Evolutionary conservation across 768 basidiomycete genomes (phyloP).

Genomic region (Leucosporidium scottii): DNA sequence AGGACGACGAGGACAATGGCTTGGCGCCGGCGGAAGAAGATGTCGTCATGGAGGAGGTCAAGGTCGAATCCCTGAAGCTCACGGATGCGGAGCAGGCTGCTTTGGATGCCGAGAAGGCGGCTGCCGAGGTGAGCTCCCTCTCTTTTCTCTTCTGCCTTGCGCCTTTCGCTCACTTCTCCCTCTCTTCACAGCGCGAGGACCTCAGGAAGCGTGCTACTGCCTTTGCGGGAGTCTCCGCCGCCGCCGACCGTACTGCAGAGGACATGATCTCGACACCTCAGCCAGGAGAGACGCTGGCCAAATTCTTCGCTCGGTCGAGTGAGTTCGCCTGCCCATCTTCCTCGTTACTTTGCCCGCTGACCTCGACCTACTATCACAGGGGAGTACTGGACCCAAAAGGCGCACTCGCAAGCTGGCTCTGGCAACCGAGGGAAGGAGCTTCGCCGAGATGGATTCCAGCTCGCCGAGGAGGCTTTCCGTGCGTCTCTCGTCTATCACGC

Average conservation of each 20-base stretch:
- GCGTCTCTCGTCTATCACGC: too few species aligned
- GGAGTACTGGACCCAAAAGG: conserved; percentile 73
- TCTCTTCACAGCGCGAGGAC: conserved; percentile 39
- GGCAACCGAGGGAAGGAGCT: conserved; percentile 70
- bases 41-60: conserved; percentile 36
- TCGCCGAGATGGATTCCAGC: conserved; percentile 65
- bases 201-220: conserved; percentile 48
- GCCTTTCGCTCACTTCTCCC: conserved; percentile 15
- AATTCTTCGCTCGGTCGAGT: conserved; percentile 77
- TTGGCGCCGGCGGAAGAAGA: conserved; percentile 35
- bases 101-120: conserved; percentile 19
- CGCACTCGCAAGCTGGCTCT: conserved; percentile 48
- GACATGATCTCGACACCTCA: conserved; percentile 70
- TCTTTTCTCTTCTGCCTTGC: conserved; percentile 9
- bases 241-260: conserved; percentile 55
- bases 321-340: conserved; percentile 39
- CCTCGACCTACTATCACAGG: conserved; percentile 44
- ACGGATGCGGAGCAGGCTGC: conserved; percentile 34
- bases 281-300: conserved; percentile 73
- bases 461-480: conserved; percentile 71
- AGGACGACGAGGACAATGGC: conserved; percentile 36
- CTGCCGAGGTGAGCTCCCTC: conserved; percentile 8
- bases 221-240: conserved; percentile 56
- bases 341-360: too few species aligned
- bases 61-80: conserved; percentile 33